Evolutionary conservation across 306 rosid genomes (phyloP), one percentile per base, ranked within the genome.

Genomic region (Pyrus pyrifolia): DNA sequence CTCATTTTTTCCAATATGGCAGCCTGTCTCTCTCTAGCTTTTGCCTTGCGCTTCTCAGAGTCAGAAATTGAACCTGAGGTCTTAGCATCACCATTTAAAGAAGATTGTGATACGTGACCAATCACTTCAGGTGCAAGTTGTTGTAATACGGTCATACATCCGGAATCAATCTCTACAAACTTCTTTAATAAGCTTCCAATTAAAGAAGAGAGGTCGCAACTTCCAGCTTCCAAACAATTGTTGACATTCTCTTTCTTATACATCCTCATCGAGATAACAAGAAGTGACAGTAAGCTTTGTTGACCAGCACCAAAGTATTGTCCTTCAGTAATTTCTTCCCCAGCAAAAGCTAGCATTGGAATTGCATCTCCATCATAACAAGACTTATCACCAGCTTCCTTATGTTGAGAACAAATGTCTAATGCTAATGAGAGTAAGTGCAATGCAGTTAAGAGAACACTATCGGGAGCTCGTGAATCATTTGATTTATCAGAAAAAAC

Each of bases 11-110:
- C 98, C 91, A 96, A 72, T 68, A 96, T 84, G 53, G 96, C 98
- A 73, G 99, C 97, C 87, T 96, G 99, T 85, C 89, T 91, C 88
- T 91, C 97, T 80, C 98, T 89, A 65, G 97, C 98, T 84, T 92
- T 96, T 76, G 90, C 94, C 88, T 91, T 96, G 84, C 96, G 91
- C 85, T 88, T 96, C 84, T 96, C 99, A 21, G 86, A 77, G 59
- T 93, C 98, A 52, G 98, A 91, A 63, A 82, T 83, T 51, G 85
- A 77, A 58, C 81, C 74, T 11, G 80, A 75, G 71, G 71, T 78
- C 74, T 69, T 60, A 33, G 88, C 65, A 75, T 88, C 91, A 51
- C 85, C 83, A 78, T 27, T 77, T 64, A 89, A 75, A 77, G 62
- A 65, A 77, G 81, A 30, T 76, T 87, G 88, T 29, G 91, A 78